Percentiles rank a stretch among this genome's conserved stretches.
These are phyloP conservation scores for Alternaria triticina DNA, from an alignment of 2,329 filamentous ascomycete genomes.

Conservation along the genomic window DNA sequence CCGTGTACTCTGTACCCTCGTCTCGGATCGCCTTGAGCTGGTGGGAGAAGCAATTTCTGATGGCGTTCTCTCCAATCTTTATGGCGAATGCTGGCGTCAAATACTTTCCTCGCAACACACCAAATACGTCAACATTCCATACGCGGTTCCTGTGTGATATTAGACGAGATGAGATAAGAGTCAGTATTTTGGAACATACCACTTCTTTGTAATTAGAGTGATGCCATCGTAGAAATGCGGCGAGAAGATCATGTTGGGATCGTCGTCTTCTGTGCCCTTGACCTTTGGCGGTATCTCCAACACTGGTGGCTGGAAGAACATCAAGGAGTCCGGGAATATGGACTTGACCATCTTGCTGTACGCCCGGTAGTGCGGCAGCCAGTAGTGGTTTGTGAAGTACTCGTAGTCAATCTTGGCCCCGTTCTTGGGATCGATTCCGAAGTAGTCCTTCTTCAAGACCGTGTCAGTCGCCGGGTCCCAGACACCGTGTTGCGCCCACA, in stretches of 20 bases:
- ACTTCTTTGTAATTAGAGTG: slow-evolving; percentile 96
- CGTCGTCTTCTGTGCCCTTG: slow-evolving; percentile 87
- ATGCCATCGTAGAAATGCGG: slow-evolving; percentile 98
- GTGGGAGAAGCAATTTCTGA: slow-evolving; percentile 89
- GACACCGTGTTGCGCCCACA: slow-evolving; percentile 96
- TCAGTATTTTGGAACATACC: slow-evolving; percentile 54
- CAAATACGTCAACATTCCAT: slow-evolving; percentile 97
- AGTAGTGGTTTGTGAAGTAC: slow-evolving; percentile 89
- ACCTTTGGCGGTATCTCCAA: slow-evolving; percentile 89
- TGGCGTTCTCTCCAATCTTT: slow-evolving; percentile 90
- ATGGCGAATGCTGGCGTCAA: slow-evolving; percentile 88
- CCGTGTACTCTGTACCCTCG: slow-evolving; percentile 88
- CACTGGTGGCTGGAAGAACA: slow-evolving; percentile 91
- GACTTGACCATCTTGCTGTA: slow-evolving; percentile 77
- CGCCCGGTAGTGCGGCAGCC: slow-evolving; percentile 81
- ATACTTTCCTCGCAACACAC: slow-evolving; percentile 87
- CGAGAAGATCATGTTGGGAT: slow-evolving; percentile 87
- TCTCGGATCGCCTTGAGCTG: slow-evolving; percentile 83
- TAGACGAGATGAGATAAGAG: not conserved
- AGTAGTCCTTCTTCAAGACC: slow-evolving; percentile 85
- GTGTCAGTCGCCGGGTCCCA: slow-evolving; percentile 85
- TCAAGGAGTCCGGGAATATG: slow-evolving; percentile 79
- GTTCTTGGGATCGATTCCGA: slow-evolving; percentile 76
- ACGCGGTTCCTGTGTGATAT: slow-evolving; percentile 70
- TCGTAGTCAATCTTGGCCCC: slow-evolving; percentile 79